Conservation (phyloP, 1,139 yeast genomes). For the Candida buenavistaensis region DNA sequence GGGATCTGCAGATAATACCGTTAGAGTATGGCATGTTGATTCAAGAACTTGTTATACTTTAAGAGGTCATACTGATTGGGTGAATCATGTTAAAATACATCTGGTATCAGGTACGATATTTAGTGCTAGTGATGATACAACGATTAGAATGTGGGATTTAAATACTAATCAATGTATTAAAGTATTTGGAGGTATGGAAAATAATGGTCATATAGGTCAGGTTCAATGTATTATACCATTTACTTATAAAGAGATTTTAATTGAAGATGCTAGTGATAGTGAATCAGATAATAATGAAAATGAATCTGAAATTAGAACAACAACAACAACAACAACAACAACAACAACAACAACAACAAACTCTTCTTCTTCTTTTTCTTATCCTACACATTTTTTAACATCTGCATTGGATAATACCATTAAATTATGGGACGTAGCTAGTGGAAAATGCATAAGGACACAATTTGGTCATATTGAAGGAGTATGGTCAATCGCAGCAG, state of each 20-base stretch:
- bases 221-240: conserved; percentile 89
- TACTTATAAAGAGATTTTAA: conserved; percentile 55
- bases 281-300: conserved; percentile 20
- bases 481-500: conserved; percentile 95
- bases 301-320: conserved; percentile 18
- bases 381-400: conserved; percentile 81
- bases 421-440: conserved; percentile 84
- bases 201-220: conserved; percentile 78
- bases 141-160: conserved; percentile 94
- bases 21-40: conserved; percentile 96
- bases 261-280: conserved; percentile 37
- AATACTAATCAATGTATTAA: conserved; percentile 74
- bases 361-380: not conserved
- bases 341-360: conserved; percentile 1
- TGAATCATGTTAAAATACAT: conserved; percentile 85
- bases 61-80: conserved; percentile 92
- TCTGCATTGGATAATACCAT: conserved; percentile 93
- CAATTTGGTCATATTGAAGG: conserved; percentile 98
- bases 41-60: conserved; percentile 88
- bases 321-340: conserved; percentile 5
- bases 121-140: conserved; percentile 88
- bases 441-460: conserved; percentile 87
- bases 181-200: conserved; percentile 72
- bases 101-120: conserved; percentile 75
- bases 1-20: conserved; percentile 89